Percentiles rank a stretch among this genome's conserved stretches.
phyloP scores from a whole-genome alignment of 805 yeast genomes.

The Candida koratica region DNA sequence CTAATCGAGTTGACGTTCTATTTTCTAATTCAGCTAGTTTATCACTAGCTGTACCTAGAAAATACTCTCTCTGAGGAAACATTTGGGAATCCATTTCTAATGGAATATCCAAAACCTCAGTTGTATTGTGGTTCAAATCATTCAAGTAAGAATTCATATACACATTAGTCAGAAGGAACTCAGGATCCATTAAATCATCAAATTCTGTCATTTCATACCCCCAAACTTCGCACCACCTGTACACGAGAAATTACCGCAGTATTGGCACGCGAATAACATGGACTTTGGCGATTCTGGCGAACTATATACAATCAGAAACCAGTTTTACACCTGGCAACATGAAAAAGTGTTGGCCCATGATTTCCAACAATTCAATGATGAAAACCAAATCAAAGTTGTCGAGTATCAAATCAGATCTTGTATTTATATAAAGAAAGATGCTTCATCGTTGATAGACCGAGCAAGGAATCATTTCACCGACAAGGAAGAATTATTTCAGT shows the following conservation, averaged over 20 bases:
- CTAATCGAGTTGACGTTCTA: too few species aligned
- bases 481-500: conserved; percentile 31
- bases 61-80: too few species aligned
- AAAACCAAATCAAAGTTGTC: conserved; percentile 35
- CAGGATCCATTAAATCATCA: too few species aligned
- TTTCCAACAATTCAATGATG: conserved; percentile 36
- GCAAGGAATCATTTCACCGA: conserved; percentile 34
- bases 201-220: not conserved
- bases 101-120: too few species aligned
- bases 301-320: conserved; percentile 52
- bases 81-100: too few species aligned
- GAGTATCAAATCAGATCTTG: conserved; percentile 40
- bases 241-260: too few species aligned
- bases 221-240: not conserved
- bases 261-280: too few species aligned
- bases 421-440: conserved; percentile 36
- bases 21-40: too few species aligned
- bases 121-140: too few species aligned
- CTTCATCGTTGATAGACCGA: conserved; percentile 34
- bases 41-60: too few species aligned
- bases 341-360: conserved; percentile 38
- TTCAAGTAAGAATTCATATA: too few species aligned
- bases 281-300: conserved; percentile 46
- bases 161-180: too few species aligned
- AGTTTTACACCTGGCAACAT: conserved; percentile 59